Evolutionary conservation across 129 eudicot genomes (phyloP), one percentile per base, ranked within the genome.

Genomic region (Flaveria robusta): DNA sequence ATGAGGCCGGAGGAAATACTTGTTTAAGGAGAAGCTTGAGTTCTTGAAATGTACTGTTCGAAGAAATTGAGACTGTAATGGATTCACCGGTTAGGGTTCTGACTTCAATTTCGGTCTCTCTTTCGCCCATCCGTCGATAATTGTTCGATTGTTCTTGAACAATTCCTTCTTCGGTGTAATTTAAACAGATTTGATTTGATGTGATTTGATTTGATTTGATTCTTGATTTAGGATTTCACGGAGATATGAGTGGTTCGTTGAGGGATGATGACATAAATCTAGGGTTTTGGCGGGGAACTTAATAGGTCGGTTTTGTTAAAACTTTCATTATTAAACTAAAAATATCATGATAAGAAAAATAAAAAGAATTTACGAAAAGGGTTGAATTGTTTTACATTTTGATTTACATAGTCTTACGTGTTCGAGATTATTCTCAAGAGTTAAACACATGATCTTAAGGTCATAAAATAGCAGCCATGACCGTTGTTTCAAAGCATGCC

Each of bases 41-140:
- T 63, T 92, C 85, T 55, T 81, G 89, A 67, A 92, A 43, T 20
- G 90, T 87, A 20, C 59, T 78, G 81, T 43, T 77, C n/a, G 88
- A 70, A 4, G 85, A 82, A 16, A 92, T 86, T 3, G 84, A 83
- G 46, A 90, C 77, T 9, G 68, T 70, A 0, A 70, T 81, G 9
- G 92, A 78, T 83, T 88, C 94, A 11, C 98, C 98, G 18, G 82
- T 79, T 59, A 92, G 78, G 85, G 86, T 71, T 65, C 98, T 82
- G 54, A 92, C 82, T 76, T 84, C 77, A 26, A 92, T 90, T 74
- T 82, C 86, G 37, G 59, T 72, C 70, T 79, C 86, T 6, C 6
- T 68, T 23, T 83, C 87, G 24, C 54, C 76, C 84, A 72, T 79
- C 24, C 10, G 37, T 56, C 14, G 19, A 1, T 19, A 31, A 3